Conservation (phyloP, 805 yeast genomes). For the Starmerella vaccinii region DNA sequence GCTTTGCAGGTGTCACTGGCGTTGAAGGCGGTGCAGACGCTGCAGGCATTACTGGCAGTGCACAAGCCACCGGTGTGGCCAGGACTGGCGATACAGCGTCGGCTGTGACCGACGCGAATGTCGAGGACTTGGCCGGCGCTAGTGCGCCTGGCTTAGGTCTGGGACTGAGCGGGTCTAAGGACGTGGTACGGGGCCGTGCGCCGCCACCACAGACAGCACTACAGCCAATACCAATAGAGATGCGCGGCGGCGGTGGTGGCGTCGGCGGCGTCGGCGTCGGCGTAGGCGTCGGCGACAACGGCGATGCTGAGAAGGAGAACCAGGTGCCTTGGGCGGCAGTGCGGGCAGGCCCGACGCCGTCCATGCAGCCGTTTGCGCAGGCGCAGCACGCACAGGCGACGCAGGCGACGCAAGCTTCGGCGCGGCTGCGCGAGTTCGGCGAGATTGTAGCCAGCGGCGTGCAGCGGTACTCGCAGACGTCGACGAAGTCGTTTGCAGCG, state of each 20-base stretch:
- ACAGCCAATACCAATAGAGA: no score
- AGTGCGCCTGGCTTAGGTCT: no score
- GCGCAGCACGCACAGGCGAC: slow-evolving; percentile 1
- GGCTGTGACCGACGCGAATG: not conserved
- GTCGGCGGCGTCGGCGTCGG: no score
- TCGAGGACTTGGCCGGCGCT: no score
- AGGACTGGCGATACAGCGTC: not conserved
- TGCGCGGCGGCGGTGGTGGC: no score
- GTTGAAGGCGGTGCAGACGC: not conserved
- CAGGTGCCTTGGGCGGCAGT: not conserved
- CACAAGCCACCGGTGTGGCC: no score
- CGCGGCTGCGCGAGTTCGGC: slow-evolving; percentile 31
- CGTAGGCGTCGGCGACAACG: no score
- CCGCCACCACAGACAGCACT: no score
- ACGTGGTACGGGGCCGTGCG: no score
- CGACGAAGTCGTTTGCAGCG: slow-evolving; percentile 28
- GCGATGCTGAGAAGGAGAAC: slow-evolving; percentile 11
- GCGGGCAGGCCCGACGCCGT: slow-evolving; percentile 1
- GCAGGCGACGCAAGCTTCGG: slow-evolving; percentile 13
- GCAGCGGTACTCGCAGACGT: slow-evolving; percentile 36
- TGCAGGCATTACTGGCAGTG: no score
- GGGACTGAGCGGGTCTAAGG: no score
- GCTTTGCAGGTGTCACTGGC: not conserved
- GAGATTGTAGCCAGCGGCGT: slow-evolving; percentile 58
- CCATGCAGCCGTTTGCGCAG: slow-evolving; percentile 1